These are phyloP conservation scores for Botryobasidium botryosum DNA, from an alignment of 768 basidiomycete species.

Conservation along the genomic window DNA sequence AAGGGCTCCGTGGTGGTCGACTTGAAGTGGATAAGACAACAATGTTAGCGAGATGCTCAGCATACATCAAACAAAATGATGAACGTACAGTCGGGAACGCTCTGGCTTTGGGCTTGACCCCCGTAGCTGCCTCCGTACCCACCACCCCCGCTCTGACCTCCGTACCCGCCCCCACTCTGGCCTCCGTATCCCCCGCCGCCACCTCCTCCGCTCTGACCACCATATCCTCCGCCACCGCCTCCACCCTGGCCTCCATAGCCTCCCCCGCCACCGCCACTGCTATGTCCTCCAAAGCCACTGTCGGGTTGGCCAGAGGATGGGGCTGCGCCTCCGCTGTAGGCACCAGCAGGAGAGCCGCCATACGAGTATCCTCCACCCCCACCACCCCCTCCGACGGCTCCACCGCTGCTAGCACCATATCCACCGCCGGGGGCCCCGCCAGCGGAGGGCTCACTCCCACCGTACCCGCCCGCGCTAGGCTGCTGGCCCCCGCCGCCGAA, in stretches of 20 bases:
- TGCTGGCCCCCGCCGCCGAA: too few species aligned
- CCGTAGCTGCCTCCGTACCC: not conserved
- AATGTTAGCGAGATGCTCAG: not conserved
- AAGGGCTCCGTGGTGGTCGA: slow-evolving; percentile 6
- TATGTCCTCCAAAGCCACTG: not conserved
- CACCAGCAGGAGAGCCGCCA: not conserved
- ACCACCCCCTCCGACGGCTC: not conserved
- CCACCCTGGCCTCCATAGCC: not conserved
- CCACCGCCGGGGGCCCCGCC: too few species aligned
- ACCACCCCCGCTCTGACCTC: not conserved
- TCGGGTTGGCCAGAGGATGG: not conserved
- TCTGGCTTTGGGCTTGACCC: slow-evolving; percentile 4
- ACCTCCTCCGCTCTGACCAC: not conserved
- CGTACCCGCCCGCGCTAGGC: too few species aligned
- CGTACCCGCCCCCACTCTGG: not conserved
- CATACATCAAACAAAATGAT: not conserved
- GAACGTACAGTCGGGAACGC: not conserved
- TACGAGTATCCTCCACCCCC: not conserved
- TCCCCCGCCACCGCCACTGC: not conserved
- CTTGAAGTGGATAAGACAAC: not conserved
- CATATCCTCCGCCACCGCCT: not conserved
- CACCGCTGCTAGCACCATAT: too few species aligned
- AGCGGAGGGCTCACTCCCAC: too few species aligned
- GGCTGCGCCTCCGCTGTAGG: not conserved
- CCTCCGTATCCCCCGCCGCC: not conserved